Evolutionary conservation across 2,329 filamentous ascomycete species (phyloP).

Genomic region (Fusarium algeriense): DNA sequence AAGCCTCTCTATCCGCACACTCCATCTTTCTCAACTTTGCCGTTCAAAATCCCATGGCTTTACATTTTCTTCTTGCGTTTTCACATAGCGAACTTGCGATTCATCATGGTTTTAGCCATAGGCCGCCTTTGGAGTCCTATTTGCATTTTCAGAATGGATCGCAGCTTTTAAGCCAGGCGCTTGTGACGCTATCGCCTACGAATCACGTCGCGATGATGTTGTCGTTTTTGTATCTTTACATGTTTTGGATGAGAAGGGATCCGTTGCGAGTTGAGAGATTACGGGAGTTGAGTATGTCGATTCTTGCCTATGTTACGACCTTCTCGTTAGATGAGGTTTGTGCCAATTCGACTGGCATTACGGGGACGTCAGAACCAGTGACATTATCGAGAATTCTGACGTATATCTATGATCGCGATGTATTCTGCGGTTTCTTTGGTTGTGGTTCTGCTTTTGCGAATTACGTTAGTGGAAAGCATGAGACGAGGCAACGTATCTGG

Average conservation of each 20-base stretch:
- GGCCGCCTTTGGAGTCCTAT: slow-evolving; percentile 7
- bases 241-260: slow-evolving; percentile 20
- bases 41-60: slow-evolving; percentile 9
- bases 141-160: slow-evolving; percentile 14
- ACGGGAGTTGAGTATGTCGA: neutral
- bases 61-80: slow-evolving; percentile 5
- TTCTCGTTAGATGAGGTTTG: slow-evolving; percentile 14
- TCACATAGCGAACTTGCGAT: slow-evolving; percentile 16
- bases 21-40: slow-evolving; percentile 26
- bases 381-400: slow-evolving; percentile 9
- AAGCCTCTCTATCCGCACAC: slow-evolving; percentile 7
- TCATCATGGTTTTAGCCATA: slow-evolving; percentile 2
- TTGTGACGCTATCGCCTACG: neutral
- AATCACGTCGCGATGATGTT: slow-evolving; percentile 19
- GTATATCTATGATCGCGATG: slow-evolving; percentile 15
- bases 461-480: slow-evolving; percentile 14
- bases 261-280: neutral
- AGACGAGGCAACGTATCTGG: slow-evolving; percentile 20
- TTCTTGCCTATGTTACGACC: slow-evolving; percentile 6
- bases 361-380: neutral
- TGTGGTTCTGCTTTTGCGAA: neutral
- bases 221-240: slow-evolving; percentile 11
- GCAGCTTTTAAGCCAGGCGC: slow-evolving; percentile 1
- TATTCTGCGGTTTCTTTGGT: slow-evolving; percentile 17
- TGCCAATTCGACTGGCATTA: neutral